Conservation (phyloP, 1,284 basidiomycete genomes). For the Amylostereum areolatum region DNA sequence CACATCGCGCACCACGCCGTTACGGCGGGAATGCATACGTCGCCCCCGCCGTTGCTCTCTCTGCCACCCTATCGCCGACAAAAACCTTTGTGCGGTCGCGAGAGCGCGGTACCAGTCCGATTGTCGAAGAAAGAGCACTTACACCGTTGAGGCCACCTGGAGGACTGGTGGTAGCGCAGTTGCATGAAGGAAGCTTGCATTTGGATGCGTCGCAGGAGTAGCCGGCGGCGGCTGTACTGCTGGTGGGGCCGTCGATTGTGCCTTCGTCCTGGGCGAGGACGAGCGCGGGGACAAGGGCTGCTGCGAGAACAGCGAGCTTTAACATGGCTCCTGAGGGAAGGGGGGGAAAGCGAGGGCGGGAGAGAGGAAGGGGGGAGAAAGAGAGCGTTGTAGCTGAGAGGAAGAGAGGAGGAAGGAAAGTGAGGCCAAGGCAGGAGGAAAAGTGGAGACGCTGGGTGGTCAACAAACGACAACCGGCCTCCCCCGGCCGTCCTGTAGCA, state of each 20-base stretch:
- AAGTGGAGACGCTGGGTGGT: too few relatives aligned
- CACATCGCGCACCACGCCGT: too few relatives aligned
- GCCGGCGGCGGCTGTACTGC: conserved; percentile 44
- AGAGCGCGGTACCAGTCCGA: not conserved
- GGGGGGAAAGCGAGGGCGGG: not conserved
- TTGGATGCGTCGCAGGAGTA: conserved; percentile 63
- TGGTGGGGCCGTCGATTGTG: conserved; percentile 38
- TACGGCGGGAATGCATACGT: too few relatives aligned
- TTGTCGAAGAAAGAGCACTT: conserved; percentile 20
- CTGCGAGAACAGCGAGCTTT: conserved; percentile 29
- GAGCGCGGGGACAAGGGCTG: conserved; percentile 21
- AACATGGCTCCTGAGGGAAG: conserved; percentile 21
- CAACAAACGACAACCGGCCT: too few relatives aligned
- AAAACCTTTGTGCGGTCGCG: not conserved
- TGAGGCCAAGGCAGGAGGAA: too few relatives aligned
- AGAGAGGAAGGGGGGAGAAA: conserved; percentile 4
- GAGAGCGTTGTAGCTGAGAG: not conserved
- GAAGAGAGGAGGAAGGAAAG: not conserved
- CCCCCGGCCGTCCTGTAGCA: too few relatives aligned
- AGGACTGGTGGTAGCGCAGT: conserved; percentile 66
- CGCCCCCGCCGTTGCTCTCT: too few relatives aligned
- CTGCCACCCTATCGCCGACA: too few relatives aligned
- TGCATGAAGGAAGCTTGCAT: conserved; percentile 66
- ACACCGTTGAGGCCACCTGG: conserved; percentile 65
- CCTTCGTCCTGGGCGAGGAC: conserved; percentile 47